These are phyloP conservation scores for Colletotrichum lindemuthianum DNA, from an alignment of 2,329 filamentous ascomycete genomes.

Conservation along the genomic window DNA sequence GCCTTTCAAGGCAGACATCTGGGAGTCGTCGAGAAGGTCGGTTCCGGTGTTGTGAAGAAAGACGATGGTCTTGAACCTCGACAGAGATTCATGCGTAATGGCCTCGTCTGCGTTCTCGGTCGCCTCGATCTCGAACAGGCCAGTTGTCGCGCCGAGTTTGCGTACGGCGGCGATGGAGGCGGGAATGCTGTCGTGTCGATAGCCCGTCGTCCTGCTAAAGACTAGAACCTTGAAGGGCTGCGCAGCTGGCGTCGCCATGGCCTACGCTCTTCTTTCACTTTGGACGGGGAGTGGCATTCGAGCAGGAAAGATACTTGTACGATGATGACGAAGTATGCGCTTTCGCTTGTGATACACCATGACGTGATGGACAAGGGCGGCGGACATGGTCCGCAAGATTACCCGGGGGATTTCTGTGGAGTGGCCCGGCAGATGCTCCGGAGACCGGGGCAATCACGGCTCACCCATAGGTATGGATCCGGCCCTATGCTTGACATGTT, in stretches of 20 bases:
- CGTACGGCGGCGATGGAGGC: conserved; percentile 47
- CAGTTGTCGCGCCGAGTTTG: conserved; percentile 40
- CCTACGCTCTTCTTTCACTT: neutral
- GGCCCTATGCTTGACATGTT: too few relatives aligned
- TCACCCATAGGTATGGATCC: too few relatives aligned
- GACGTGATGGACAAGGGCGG: neutral
- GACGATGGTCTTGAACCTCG: conserved; percentile 48
- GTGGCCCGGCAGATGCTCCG: neutral
- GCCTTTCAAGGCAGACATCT: conserved; percentile 46
- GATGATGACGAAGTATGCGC: neutral
- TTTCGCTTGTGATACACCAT: too few relatives aligned
- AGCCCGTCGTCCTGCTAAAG: conserved; percentile 51
- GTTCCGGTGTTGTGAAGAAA: conserved; percentile 51
- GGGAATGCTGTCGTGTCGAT: conserved; percentile 52
- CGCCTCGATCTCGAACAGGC: conserved; percentile 45
- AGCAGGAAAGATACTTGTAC: too few relatives aligned
- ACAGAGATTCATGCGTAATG: conserved; percentile 44
- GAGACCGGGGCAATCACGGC: neutral
- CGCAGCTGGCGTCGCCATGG: neutral
- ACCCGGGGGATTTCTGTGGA: neutral
- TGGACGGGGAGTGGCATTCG: neutral
- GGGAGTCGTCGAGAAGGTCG: conserved; percentile 45
- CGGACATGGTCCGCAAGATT: neutral
- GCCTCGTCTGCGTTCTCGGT: conserved; percentile 48
- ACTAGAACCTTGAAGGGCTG: conserved; percentile 46